A percentile compares a stretch with the other conserved stretches of the same genome.
These are phyloP conservation scores for Xerocomellus dryophilus DNA, from an alignment of 768 basidiomycete genomes.

Conservation along the genomic window DNA sequence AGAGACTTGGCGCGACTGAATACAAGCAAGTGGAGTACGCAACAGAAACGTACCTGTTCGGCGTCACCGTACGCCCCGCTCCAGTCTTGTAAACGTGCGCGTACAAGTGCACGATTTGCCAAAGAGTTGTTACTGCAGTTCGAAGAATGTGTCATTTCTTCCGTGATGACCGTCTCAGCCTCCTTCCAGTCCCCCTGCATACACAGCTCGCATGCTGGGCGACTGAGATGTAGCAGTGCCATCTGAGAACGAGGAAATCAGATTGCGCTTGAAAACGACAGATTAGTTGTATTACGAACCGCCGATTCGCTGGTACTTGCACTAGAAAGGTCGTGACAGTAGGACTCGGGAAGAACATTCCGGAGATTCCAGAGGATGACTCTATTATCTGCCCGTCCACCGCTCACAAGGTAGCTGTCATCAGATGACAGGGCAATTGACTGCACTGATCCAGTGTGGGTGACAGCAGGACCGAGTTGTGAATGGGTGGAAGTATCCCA, in stretches of 20 bases:
- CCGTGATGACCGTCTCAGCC: conserved; percentile 6
- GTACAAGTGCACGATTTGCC: conserved; percentile 12
- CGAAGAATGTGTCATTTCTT: conserved; percentile 6
- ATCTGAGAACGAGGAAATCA: not conserved
- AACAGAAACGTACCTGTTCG: not conserved
- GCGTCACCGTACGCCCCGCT: conserved; percentile 8
- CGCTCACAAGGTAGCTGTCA: conserved; percentile 10
- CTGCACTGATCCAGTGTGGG: conserved; percentile 6
- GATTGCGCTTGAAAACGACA: not conserved
- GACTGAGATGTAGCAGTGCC: conserved; percentile 6
- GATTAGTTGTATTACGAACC: not conserved
- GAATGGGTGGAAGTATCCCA: conserved; percentile 11
- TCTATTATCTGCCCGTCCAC: conserved; percentile 6
- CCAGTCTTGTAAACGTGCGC: conserved; percentile 10
- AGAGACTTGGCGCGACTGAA: conserved; percentile 9
- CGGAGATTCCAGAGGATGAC: conserved; percentile 6
- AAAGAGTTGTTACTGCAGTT: not conserved
- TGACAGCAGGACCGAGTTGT: conserved; percentile 9
- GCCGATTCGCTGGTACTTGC: not conserved
- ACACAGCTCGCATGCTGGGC: conserved; percentile 1
- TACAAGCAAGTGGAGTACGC: not conserved
- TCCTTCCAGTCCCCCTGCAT: conserved; percentile 3
- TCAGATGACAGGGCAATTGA: conserved; percentile 12
- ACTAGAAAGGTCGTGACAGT: not conserved
- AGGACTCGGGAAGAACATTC: conserved; percentile 6